Percentiles rank a stretch among this genome's conserved stretches.
These are phyloP conservation scores for Quercus lobata DNA, from an alignment of 331 rosid genomes.

Conservation along the genomic window DNA sequence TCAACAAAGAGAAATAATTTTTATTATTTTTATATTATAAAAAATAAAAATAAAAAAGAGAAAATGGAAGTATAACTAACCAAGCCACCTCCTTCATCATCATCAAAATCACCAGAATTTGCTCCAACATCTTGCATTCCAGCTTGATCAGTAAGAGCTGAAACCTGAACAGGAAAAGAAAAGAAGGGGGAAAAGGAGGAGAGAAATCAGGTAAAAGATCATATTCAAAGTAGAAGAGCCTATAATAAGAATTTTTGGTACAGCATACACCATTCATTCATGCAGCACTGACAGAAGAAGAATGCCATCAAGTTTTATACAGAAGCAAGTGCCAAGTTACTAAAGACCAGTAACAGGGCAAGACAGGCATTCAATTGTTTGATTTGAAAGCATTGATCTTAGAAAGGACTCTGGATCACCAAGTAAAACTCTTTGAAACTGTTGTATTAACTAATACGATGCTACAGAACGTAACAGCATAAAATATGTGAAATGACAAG, in stretches of 20 bases:
- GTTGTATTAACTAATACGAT: not conserved
- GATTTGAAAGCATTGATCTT: not conserved
- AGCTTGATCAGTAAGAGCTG: constrained; percentile 79
- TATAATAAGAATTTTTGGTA: not conserved
- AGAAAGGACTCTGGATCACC: not conserved
- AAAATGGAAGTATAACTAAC: constrained; percentile 37
- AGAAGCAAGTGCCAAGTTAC: not conserved
- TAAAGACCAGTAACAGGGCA: not conserved
- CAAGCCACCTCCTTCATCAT: constrained; percentile 90
- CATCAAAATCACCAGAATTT: constrained; percentile 86
- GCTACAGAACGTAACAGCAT: not conserved
- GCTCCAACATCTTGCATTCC: constrained; percentile 80
- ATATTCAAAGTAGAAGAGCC: constrained; percentile 5
- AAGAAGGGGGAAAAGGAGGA: not conserved
- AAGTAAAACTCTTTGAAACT: not conserved
- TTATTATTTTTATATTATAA: too few relatives aligned
- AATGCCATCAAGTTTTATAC: not conserved
- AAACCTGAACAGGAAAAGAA: constrained; percentile 54
- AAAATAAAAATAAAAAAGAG: not conserved
- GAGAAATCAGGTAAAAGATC: not conserved
- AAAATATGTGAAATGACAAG: not conserved
- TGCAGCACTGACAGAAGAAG: not conserved
- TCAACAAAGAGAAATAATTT: not conserved
- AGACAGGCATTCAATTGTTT: not conserved
- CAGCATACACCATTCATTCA: not conserved